Evolutionary conservation across 2,329 filamentous ascomycete species (phyloP), one percentile per base, ranked within the genome.

Genomic region (Cordyceps fumosorosea): DNA sequence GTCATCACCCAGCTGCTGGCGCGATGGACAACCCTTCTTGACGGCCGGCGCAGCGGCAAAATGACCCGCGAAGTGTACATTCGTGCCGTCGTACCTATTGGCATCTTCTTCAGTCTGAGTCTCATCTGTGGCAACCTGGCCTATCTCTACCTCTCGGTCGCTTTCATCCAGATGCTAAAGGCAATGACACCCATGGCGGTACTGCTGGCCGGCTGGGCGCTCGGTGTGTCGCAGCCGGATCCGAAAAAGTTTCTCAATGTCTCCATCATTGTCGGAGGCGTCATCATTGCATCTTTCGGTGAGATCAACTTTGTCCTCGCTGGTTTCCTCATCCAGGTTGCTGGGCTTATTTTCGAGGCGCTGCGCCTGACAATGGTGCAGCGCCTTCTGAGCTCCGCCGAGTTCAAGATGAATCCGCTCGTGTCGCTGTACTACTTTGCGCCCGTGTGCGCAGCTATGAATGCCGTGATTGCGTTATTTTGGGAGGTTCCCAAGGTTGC

Each of bases 81-180:
- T 64, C 89, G 92, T 69, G 92, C 93, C 50, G 96, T 98, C 68
- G 88, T 96, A 44, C 93, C 93, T 62, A 97, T 98, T 71, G 93
- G 93, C 67, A 77, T 96, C 73, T 96, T 96, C 80, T 98, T 97
- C 86, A 95, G 90, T 74, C 80, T 97, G 80, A 95, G 89, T 77
- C 84, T 98, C 80, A 97, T 98, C 74, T 96, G 92, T 78, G 91
- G 93, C 73, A 98, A 98, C 80, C 78, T 96, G 77, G 92, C 93
- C 69, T 98, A 98, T 74, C 85, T 97, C 61, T 96, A 97, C 77
- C 85, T 98, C 64, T 95, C 89, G 67, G 93, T 98, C 63, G 90
- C 93, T 64, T 98, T 98, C 77, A 98, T 98, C 71, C 93, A 98
- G 82, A 98, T 98, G 93, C 87, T 98, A 76, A 98, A 98, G 89